A percentile compares a stretch with the other conserved stretches of the same genome.
Evolutionary conservation across 139 green algal genomes (phyloP).

Genomic region (Closterium sp.): DNA sequence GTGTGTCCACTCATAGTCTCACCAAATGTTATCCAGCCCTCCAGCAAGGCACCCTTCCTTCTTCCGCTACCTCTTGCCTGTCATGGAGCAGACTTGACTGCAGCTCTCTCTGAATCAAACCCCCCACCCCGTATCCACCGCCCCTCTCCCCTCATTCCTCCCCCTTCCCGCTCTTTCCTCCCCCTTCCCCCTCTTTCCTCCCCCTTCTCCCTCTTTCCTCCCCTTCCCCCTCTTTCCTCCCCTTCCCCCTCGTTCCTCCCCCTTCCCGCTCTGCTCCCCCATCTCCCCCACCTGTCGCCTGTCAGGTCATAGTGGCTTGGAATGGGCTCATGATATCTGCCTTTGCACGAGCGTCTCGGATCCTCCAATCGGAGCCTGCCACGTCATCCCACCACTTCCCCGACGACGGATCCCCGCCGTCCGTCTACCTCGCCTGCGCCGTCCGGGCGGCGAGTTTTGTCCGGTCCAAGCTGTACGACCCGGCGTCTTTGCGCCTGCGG

Average conservation of each 20-base stretch:
- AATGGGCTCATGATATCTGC: slow-evolving; percentile 83
- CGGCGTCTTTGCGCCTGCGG: slow-evolving; percentile 47
- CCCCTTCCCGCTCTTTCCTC: too few relatives aligned
- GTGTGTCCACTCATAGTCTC: too few relatives aligned
- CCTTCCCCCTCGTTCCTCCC: not conserved
- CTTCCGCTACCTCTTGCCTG: too few relatives aligned
- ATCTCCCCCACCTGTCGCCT: not conserved
- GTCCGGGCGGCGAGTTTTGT: slow-evolving; percentile 66
- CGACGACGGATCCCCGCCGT: slow-evolving; percentile 57
- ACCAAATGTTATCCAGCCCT: too few relatives aligned
- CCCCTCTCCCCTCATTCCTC: too few relatives aligned
- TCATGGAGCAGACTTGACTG: too few relatives aligned
- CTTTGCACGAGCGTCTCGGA: slow-evolving; percentile 65
- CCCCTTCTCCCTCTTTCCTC: not conserved
- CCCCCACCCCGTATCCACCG: too few relatives aligned
- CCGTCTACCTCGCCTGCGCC: slow-evolving; percentile 60
- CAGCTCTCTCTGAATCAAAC: too few relatives aligned
- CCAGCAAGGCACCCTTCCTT: too few relatives aligned
- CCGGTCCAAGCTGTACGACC: slow-evolving; percentile 70
- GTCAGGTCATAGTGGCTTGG: slow-evolving; percentile 84
- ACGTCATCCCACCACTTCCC: slow-evolving; percentile 62
- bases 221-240: not conserved
- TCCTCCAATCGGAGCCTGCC: slow-evolving; percentile 61
- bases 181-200: too few relatives aligned
- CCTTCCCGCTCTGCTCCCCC: not conserved